Evolutionary conservation across 768 basidiomycete genomes (phyloP).

Genomic region (Coprinopsis cinerea): DNA sequence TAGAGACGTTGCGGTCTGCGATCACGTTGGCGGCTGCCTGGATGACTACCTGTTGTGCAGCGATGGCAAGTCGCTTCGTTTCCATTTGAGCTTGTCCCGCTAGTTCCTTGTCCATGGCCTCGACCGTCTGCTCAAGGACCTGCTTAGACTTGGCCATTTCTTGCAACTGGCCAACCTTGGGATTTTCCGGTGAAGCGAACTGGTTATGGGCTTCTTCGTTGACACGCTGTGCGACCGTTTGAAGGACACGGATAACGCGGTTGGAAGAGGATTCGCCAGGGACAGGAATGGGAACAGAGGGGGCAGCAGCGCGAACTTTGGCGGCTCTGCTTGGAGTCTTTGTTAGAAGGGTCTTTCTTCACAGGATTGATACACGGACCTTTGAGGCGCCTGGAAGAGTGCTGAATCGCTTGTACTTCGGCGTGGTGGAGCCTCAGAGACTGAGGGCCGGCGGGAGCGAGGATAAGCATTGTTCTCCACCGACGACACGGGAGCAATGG

Average conservation of each 20-base stretch:
- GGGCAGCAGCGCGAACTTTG: background rate
- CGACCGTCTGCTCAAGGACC: slow-evolving; percentile 62
- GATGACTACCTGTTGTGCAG: slow-evolving; percentile 77
- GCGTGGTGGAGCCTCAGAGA: slow-evolving; percentile 36
- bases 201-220: slow-evolving; percentile 69
- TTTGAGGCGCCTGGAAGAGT: slow-evolving; percentile 34
- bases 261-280: slow-evolving; percentile 42
- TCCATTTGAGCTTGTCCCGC: slow-evolving; percentile 48
- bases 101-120: slow-evolving; percentile 69
- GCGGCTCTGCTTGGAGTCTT: too few relatives aligned
- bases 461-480: slow-evolving; percentile 35
- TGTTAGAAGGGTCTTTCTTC: slow-evolving; percentile 1
- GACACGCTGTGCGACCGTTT: slow-evolving; percentile 71
- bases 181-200: slow-evolving; percentile 42
- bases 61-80: slow-evolving; percentile 59
- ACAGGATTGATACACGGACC: slow-evolving; percentile 19
- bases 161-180: slow-evolving; percentile 47
- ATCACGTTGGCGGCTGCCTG: slow-evolving; percentile 70
- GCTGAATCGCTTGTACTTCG: slow-evolving; percentile 45
- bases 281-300: slow-evolving; percentile 6
- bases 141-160: slow-evolving; percentile 78
- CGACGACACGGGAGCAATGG: slow-evolving; percentile 58
- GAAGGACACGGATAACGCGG: slow-evolving; percentile 73
- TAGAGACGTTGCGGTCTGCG: slow-evolving; percentile 39
- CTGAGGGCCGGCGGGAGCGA: slow-evolving; percentile 37